phyloP scores from a whole-genome alignment of 257 asterid genomes.

The Vinca minor region DNA sequence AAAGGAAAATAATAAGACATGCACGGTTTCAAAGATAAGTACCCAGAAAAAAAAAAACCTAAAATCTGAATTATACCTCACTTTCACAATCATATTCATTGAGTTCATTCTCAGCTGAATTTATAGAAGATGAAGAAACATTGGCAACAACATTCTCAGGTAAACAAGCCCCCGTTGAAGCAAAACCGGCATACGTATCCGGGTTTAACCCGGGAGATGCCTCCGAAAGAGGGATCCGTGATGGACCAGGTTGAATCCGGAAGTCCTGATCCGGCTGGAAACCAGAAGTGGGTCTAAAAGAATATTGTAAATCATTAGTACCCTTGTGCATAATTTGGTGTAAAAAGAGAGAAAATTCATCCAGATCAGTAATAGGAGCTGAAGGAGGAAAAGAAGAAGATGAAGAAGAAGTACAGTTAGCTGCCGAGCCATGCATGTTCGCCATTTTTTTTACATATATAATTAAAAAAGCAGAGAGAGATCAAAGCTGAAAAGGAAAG shows the following conservation, averaged over 20 bases:
- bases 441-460: constrained; percentile 34
- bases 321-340: constrained; percentile 43
- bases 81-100: constrained; percentile 65
- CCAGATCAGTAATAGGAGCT: constrained; percentile 36
- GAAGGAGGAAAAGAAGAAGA: constrained; percentile 13
- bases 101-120: constrained; percentile 38
- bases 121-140: constrained; percentile 38
- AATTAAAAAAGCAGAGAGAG: constrained; percentile 6
- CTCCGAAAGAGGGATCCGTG: constrained; percentile 26
- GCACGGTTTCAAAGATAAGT: neutral
- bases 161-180: constrained; percentile 19
- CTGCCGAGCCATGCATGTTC: constrained; percentile 19
- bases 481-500: neutral
- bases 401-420: constrained; percentile 16
- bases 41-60: neutral
- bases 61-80: no score
- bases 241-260: constrained; percentile 9
- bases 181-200: constrained; percentile 13
- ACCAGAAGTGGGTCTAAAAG: constrained; percentile 1
- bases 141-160: constrained; percentile 13
- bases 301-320: constrained; percentile 13
- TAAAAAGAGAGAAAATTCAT: constrained; percentile 59
- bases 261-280: neutral
- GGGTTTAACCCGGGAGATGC: constrained; percentile 21
- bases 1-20: neutral